Conservation (phyloP, 495 filamentous ascomycete genomes). For the Glutinoglossum americanum region DNA sequence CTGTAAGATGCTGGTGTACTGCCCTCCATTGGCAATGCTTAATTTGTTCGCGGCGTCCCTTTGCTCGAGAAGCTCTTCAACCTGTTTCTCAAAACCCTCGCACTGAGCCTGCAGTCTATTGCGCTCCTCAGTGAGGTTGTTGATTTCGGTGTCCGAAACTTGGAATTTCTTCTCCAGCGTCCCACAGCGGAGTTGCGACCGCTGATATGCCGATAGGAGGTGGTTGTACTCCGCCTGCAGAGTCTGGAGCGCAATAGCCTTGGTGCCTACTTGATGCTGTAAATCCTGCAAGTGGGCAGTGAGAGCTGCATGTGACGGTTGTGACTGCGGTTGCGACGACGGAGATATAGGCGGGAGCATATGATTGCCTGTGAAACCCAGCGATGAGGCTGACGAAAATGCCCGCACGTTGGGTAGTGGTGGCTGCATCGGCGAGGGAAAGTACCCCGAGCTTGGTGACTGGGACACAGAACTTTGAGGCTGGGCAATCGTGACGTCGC, state of each 20-base stretch:
- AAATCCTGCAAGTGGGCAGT: constrained; percentile 22
- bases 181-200: constrained; percentile 21
- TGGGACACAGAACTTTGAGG: neutral
- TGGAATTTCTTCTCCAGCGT: constrained; percentile 25
- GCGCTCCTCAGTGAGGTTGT: constrained; percentile 22
- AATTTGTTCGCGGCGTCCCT: constrained; percentile 19
- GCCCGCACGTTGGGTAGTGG: neutral
- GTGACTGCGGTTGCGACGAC: neutral
- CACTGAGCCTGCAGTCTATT: constrained; percentile 20
- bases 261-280: constrained; percentile 27
- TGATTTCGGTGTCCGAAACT: constrained; percentile 26
- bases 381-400: neutral
- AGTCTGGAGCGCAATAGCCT: constrained; percentile 24
- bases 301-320: constrained; percentile 10
- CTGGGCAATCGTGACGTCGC: neutral
- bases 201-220: constrained; percentile 23
- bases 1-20: constrained; percentile 26
- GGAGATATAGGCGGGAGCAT: neutral
- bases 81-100: constrained; percentile 18
- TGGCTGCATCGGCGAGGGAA: neutral
- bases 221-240: constrained; percentile 25
- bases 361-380: neutral
- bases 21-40: constrained; percentile 17
- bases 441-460: neutral
- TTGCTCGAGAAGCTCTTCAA: constrained; percentile 20